Conservation (phyloP, 75 land plant genomes). For the Pinus tabuliformis region DNA sequence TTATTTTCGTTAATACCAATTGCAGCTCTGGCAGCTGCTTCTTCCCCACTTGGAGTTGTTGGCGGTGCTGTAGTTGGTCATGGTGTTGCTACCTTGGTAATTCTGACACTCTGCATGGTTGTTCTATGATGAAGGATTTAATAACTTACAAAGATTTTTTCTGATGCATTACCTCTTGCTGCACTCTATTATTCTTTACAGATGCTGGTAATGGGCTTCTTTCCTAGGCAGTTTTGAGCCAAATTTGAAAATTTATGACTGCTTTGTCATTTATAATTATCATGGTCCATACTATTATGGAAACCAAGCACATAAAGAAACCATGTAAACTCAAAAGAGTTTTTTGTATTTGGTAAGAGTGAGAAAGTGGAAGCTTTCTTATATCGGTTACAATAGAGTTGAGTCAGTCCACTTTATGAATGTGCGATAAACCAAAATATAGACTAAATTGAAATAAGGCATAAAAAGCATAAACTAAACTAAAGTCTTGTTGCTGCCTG, state of each 20-base stretch:
- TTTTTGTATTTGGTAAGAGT: too few relatives aligned
- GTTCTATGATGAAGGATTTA: slow-evolving; percentile 6
- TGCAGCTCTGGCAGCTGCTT: slow-evolving; percentile 96
- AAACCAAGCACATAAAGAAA: too few relatives aligned
- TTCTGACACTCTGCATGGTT: not conserved
- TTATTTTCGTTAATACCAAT: not conserved
- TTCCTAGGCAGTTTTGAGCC: not conserved
- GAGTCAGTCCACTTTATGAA: too few relatives aligned
- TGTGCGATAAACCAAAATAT: too few relatives aligned
- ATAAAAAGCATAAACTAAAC: too few relatives aligned
- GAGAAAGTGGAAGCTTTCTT: too few relatives aligned
- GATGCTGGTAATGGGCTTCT: not conserved
- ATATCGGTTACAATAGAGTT: too few relatives aligned
- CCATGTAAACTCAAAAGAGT: too few relatives aligned
- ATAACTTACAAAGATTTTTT: not conserved
- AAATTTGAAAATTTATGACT: not conserved
- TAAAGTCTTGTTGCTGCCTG: too few relatives aligned
- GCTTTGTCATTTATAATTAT: slow-evolving; percentile 3
- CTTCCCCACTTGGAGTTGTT: slow-evolving; percentile 97
- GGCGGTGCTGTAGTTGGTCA: slow-evolving; percentile 94
- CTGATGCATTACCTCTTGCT: not conserved
- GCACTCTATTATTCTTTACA: not conserved
- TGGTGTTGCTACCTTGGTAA: slow-evolving; percentile 93
- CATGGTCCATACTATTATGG: not conserved
- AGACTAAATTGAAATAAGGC: too few relatives aligned